Evolutionary conservation across 192 early-diverging fungal species (phyloP), one percentile per base, ranked within the genome.

Genomic region (Allomyces javanicus): DNA sequence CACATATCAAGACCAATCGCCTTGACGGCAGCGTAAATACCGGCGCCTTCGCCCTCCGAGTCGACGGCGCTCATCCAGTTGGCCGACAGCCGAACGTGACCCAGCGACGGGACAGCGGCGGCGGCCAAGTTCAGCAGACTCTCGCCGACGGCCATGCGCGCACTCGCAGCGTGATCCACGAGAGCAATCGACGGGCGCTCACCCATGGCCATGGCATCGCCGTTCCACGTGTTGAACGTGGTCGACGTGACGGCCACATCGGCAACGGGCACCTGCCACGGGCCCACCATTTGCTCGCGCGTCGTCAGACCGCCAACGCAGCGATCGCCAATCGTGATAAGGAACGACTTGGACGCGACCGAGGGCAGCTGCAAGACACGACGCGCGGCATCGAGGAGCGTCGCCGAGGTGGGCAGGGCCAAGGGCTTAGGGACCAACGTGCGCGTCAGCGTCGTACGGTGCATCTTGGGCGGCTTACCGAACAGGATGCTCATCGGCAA

Each of bases 61-160:
- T 83, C 78, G 33, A 95, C 89, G 9, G 95, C 89, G 25, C 87
- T 86, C 96, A 99, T 99, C 96, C 96, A 99, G 78, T 99, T 99
- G 63, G 93, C 93, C 64, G 87, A 90, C 68, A 99, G 79, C 44
- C 91, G 85, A 24, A 92, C 78, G 73, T 85, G 83, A 17, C 74
- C 76, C 26, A 92, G 78, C 10, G 81, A 79, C 4, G 77, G 74
- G 66, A 99, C 80, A 66, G 88, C 79, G 7, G 95, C 94, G 14
- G 96, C 90, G 1, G 85, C 85, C 63, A 99, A 71, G 73, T 99
- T 99, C 44, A 90, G 88, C 50, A 99, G 72, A 21, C 88, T 75
- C 77, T 99, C 97, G 61, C 81, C 95, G n/a, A 92, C 91, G 3
- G 95, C 90, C 94, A 99, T 97, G 63, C 95, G 87, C 21, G 95